Evolutionary conservation across 2,329 filamentous ascomycete genomes (phyloP).

Genomic region (Aspergillus tanneri): DNA sequence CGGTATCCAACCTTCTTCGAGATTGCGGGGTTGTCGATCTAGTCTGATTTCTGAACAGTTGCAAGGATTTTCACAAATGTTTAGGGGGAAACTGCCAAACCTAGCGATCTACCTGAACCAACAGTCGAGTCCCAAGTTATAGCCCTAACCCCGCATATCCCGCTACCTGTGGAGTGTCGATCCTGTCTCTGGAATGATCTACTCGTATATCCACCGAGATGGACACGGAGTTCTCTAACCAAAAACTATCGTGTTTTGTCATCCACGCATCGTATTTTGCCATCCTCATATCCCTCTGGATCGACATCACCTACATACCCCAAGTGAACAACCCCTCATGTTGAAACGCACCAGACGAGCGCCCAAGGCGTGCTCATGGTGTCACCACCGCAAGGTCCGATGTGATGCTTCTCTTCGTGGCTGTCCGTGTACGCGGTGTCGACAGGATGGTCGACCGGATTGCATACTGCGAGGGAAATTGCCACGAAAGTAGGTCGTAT

Average conservation of each 20-base stretch:
- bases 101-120: too few species aligned
- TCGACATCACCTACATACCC: neutral
- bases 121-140: too few species aligned
- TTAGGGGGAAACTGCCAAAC: too few species aligned
- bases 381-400: slow-evolving; percentile 35
- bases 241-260: too few species aligned
- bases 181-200: too few species aligned
- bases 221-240: too few species aligned
- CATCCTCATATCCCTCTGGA: neutral
- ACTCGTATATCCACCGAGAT: too few species aligned
- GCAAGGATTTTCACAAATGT: too few species aligned
- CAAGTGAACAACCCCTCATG: slow-evolving; percentile 10
- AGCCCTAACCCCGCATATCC: too few species aligned
- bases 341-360: slow-evolving; percentile 30
- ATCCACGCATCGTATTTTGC: too few species aligned
- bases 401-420: slow-evolving; percentile 33
- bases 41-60: too few species aligned
- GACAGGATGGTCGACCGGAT: slow-evolving; percentile 49
- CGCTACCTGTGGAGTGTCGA: too few species aligned
- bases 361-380: slow-evolving; percentile 34
- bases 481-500: slow-evolving; percentile 15
- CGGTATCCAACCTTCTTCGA: slow-evolving; percentile 9
- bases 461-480: slow-evolving; percentile 38
- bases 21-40: slow-evolving; percentile 4
- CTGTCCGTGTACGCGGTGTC: slow-evolving; percentile 55